Evolutionary conservation across 345 rosid species (phyloP), one percentile per base, ranked within the genome.

Genomic region (Aquilaria sinensis): DNA sequence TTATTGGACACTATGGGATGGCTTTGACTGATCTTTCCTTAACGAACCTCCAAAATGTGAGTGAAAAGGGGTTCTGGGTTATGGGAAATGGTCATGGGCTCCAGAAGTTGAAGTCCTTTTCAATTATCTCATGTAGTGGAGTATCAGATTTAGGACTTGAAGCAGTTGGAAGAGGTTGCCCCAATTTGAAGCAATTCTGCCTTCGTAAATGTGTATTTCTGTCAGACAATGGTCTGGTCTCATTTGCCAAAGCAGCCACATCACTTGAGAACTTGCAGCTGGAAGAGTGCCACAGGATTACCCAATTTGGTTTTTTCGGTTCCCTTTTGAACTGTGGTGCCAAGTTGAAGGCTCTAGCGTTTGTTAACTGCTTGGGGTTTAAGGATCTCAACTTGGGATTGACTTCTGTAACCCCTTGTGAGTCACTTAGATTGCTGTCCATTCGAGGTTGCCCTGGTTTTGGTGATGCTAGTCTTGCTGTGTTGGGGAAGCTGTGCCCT

Each of bases 231-330:
- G 99, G 99, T 30, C 72, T 94, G 72, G 84, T 85, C 68, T 82
- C 86, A 53, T 85, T 94, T 52, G 77, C 85, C 1, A 91, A 83
- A 78, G 73, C 78, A 37, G 81, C 92, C 1, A 65, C 63, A 16
- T 82, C 90, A 61, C 71, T 94, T 49, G 97, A 94, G 79, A 83
- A 80, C 82, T 63, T 94, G 70, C 84, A 84, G 31, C 76, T 94
- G 74, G 96, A 88, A 75, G 96, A 90, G 75, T 94, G 99, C 86
- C 91, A 94, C 87, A 83, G 85, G 77, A 80, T 94, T 68, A 82
- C 96, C 83, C 97, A 88, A 51, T 73, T 78, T 70, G 99, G 99
- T 69, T 66, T 85, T 71, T 85, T 94, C 58, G 89, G 87, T 78
- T 75, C 86, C 53, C 88, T 94, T 46, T 58, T 81, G 37, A 86